Base-by-base conservation (phyloP, 371 early-diverging fungal species). In the Apophysomyces trapeziformis region DNA sequence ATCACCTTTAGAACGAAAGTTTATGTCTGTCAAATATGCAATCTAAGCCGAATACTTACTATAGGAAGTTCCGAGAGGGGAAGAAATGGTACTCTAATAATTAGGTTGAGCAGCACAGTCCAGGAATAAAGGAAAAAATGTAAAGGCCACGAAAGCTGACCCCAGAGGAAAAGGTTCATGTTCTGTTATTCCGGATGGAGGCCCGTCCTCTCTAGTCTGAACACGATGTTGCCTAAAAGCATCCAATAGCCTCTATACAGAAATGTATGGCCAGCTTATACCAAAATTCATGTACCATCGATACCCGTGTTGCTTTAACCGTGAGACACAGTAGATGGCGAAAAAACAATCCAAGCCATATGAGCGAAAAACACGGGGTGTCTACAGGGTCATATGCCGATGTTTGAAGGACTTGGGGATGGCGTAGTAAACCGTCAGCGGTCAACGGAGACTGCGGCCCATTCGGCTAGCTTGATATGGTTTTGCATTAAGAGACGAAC, bases 141-240 rank as follows among this genome's bases (percentile, higher is more conserved):
- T 26, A 26, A 26, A 26, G 32, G 41, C 11, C 41, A 41, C 66
- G 7, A 59, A 58, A 5, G 37, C 44, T 26, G 64, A 57, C 3
- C 2, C 32, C 1, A 26, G 2, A 26, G 3, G 2, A 26, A 26
- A 26, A 41, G 60, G 63, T 13, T 63, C 65, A 36, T 67, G 63
- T 38, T 63, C 67, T 5, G 66, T 45, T 1, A 61, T 38, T 35
- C 70, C 63, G 36, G 70, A 58, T 5, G 70, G 50, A 13, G 70
- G 58, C 11, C 75, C 73, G 7, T 46, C 58, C 3, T 65, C 68
- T 14, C 16, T 13, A 47, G 1, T n/a, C 2, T 47, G n/a, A 21
- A 2, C 13, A 47, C 14, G 9, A 43, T 43, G 43, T 43, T 43
- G 43, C 9, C 14, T 9, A 14, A 14, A 14, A 12, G 14, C 43